Conservation (phyloP, 2,329 filamentous ascomycete genomes). For the Exophiala sp. region DNA sequence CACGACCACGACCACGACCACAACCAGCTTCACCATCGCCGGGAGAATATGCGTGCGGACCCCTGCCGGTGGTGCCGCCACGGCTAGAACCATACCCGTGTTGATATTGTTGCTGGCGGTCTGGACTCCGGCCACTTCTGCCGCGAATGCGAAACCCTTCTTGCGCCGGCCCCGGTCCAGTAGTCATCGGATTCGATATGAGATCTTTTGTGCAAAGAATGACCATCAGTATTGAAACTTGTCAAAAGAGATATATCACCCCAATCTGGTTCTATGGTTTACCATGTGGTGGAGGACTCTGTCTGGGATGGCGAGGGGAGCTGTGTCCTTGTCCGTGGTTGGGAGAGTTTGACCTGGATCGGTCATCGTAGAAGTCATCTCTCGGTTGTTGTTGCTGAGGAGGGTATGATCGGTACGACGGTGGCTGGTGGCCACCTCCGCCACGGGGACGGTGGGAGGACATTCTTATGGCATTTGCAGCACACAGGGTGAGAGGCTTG, state of each 20-base stretch:
- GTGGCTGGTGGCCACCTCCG: constrained; percentile 9
- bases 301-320: constrained; percentile 42
- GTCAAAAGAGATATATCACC: constrained; percentile 12
- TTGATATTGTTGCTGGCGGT: constrained; percentile 28
- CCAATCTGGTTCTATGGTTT: constrained; percentile 32
- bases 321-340: too few species aligned
- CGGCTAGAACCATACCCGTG: constrained; percentile 33
- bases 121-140: constrained; percentile 34
- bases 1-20: background rate
- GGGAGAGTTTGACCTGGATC: constrained; percentile 37
- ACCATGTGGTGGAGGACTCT: constrained; percentile 44
- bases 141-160: constrained; percentile 33
- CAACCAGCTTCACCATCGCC: constrained; percentile 10
- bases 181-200: constrained; percentile 31
- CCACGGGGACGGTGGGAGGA: constrained; percentile 24
- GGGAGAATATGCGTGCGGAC: constrained; percentile 1
- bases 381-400: constrained; percentile 34
- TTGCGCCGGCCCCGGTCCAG: constrained; percentile 34
- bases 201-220: constrained; percentile 39
- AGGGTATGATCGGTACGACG: constrained; percentile 18
- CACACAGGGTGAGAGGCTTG: background rate
- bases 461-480: constrained; percentile 13
- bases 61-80: background rate
- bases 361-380: constrained; percentile 45
- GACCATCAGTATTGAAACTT: constrained; percentile 37